Conservation (phyloP, 177 flowering plant genomes). For the Vitis hybrid region DNA sequence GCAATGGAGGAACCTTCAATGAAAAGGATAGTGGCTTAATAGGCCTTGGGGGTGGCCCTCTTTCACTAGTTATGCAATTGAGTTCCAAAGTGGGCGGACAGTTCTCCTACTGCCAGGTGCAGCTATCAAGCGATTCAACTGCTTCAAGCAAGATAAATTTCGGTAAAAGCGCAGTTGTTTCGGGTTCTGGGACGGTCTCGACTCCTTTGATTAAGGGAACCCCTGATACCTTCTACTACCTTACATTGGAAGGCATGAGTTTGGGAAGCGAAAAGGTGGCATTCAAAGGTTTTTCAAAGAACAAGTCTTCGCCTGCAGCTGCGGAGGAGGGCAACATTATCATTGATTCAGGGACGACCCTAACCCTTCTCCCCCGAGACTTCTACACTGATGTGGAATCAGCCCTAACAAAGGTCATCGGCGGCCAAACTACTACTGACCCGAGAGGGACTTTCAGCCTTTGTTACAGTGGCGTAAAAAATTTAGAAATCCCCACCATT, state of each 20-base stretch:
- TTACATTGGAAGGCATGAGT: conserved; percentile 37
- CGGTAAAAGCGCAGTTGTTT: conserved; percentile 27
- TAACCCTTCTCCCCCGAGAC: conserved; percentile 22
- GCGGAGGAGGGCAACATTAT: conserved; percentile 36
- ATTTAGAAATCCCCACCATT: conserved; percentile 21
- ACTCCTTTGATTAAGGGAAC: conserved; percentile 26
- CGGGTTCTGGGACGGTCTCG: conserved; percentile 23
- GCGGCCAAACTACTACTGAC: conserved; percentile 13
- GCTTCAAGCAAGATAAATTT: conserved; percentile 32
- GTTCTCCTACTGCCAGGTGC: conserved; percentile 55
- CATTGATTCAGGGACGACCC: conserved; percentile 55
- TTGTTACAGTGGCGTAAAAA: conserved; percentile 20
- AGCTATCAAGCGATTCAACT: not conserved
- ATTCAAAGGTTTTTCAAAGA: not conserved
- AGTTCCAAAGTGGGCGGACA: conserved; percentile 17
- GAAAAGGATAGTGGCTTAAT: conserved; percentile 24
- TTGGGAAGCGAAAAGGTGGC: conserved; percentile 30
- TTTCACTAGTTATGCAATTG: conserved; percentile 41
- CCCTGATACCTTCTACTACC: conserved; percentile 27
- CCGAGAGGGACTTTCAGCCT: conserved; percentile 15
- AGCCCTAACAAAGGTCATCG: conserved; percentile 4
- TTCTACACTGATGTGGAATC: conserved; percentile 24
- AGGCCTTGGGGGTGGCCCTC: conserved; percentile 45
- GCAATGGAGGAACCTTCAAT: conserved; percentile 27
- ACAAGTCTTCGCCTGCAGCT: not conserved